A percentile compares a stretch with the other conserved stretches of the same genome.
Evolutionary conservation across 2,329 filamentous ascomycete species (phyloP).

Genomic region (Basipetospora chlamydospora): DNA sequence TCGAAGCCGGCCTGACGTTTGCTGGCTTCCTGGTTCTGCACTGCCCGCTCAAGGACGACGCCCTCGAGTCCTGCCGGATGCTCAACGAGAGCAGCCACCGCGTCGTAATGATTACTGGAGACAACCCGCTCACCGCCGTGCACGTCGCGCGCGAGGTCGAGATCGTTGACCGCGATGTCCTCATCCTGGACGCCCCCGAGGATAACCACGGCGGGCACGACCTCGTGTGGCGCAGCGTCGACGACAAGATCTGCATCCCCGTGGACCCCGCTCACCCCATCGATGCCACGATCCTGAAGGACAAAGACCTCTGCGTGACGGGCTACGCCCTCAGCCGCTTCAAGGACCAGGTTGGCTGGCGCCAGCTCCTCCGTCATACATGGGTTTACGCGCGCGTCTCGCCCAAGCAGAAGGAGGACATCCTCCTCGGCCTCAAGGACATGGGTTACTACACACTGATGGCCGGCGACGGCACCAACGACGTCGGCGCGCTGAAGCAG

Average conservation of each 20-base stretch:
- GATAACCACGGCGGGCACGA: slow-evolving; percentile 67
- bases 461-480: slow-evolving; percentile 97
- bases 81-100: slow-evolving; percentile 97
- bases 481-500: slow-evolving; percentile 94
- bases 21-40: slow-evolving; percentile 93
- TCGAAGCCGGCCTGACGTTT: slow-evolving; percentile 73
- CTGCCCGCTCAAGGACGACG: slow-evolving; percentile 92
- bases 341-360: slow-evolving; percentile 62
- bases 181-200: slow-evolving; percentile 91
- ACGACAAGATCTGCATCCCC: slow-evolving; percentile 73
- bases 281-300: slow-evolving; percentile 64
- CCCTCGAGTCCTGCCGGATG: slow-evolving; percentile 87
- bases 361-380: slow-evolving; percentile 67
- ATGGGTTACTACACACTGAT: slow-evolving; percentile 96
- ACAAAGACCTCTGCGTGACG: slow-evolving; percentile 88
- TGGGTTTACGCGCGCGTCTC: slow-evolving; percentile 99
- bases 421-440: slow-evolving; percentile 89
- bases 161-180: slow-evolving; percentile 87
- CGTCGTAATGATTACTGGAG: slow-evolving; percentile 97
- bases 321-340: slow-evolving; percentile 87
- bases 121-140: slow-evolving; percentile 91
- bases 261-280: slow-evolving; percentile 74
- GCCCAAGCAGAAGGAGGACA: slow-evolving; percentile 97
- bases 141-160: slow-evolving; percentile 93
- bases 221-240: slow-evolving; percentile 87